These are phyloP conservation scores for Lenwebbia sp. DNA, from an alignment of 345 rosid genomes.

Conservation along the genomic window DNA sequence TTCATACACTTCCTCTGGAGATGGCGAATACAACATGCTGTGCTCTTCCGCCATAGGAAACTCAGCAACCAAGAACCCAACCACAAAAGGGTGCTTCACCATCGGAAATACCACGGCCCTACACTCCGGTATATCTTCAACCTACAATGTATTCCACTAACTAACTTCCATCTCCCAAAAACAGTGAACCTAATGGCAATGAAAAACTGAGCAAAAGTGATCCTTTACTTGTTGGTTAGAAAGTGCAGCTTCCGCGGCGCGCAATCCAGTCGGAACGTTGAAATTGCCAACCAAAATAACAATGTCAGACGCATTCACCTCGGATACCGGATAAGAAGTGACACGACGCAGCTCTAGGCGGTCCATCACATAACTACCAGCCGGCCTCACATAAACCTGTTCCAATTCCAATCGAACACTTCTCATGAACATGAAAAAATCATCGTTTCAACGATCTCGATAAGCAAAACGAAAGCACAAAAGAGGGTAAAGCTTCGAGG, in stretches of 20 bases:
- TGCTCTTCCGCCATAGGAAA: constrained; percentile 23
- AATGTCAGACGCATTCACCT: constrained; percentile 34
- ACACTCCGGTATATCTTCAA: constrained; percentile 46
- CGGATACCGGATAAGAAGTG: constrained; percentile 39
- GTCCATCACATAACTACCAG: constrained; percentile 96
- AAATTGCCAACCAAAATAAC: constrained; percentile 73
- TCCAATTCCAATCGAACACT: not conserved
- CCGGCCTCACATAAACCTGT: constrained; percentile 86
- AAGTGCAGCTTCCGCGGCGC: constrained; percentile 75
- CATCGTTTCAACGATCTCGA: not conserved
- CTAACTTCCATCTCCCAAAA: not conserved
- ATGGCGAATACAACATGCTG: constrained; percentile 17
- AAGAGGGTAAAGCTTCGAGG: not conserved
- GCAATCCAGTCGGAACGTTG: constrained; percentile 60
- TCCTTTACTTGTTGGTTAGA: constrained; percentile 57
- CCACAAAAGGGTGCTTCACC: constrained; percentile 91
- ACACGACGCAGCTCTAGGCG: constrained; percentile 78
- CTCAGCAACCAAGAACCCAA: constrained; percentile 95
- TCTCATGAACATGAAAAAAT: not conserved
- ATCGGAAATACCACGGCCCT: constrained; percentile 79
- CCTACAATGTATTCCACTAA: constrained; percentile 25
- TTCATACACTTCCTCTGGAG: constrained; percentile 48
- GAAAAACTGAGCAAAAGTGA: not conserved
- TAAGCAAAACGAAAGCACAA: not conserved
- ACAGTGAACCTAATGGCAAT: not conserved